Evolutionary conservation across 2,329 filamentous ascomycete species (phyloP).

Genomic region (Nannizziopsis barbatae): DNA sequence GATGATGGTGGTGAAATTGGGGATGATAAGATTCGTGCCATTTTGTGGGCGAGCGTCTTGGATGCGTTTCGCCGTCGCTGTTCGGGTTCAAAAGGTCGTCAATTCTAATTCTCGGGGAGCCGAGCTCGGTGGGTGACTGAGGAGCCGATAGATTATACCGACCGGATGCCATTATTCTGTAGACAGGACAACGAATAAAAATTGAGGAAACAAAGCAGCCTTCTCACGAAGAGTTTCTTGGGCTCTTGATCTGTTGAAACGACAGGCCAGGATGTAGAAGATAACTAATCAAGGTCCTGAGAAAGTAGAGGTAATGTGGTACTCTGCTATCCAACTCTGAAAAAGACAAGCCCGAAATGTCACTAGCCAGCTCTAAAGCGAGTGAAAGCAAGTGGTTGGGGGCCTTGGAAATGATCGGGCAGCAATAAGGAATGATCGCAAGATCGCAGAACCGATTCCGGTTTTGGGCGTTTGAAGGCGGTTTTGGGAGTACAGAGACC

Average conservation of each 20-base stretch:
- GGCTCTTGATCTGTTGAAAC: too few species aligned
- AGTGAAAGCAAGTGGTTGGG: not conserved
- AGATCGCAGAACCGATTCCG: slow-evolving; percentile 8
- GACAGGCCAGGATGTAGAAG: not conserved
- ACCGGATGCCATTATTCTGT: slow-evolving; percentile 1
- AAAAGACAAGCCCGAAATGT: not conserved
- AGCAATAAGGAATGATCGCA: slow-evolving; percentile 5
- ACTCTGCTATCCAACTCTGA: too few species aligned
- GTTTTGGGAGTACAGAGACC: slow-evolving; percentile 5
- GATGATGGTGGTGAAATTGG: slow-evolving; percentile 7
- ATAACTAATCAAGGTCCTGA: not conserved
- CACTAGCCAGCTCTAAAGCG: not conserved
- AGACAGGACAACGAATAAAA: not conserved
- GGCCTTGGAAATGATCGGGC: slow-evolving; percentile 6
- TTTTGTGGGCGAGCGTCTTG: slow-evolving; percentile 1
- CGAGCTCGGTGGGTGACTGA: slow-evolving; percentile 7
- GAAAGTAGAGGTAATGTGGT: not conserved
- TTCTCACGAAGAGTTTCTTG: too few species aligned
- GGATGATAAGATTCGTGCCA: slow-evolving; percentile 7
- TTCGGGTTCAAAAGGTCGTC: slow-evolving; percentile 12
- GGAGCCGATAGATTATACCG: slow-evolving; percentile 2
- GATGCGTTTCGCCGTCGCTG: not conserved
- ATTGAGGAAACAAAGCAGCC: not conserved
- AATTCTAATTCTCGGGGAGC: slow-evolving; percentile 11
- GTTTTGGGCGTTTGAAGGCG: slow-evolving; percentile 3